Base-by-base conservation (phyloP, 164 flowering plant species). In the Akebia trifoliata region DNA sequence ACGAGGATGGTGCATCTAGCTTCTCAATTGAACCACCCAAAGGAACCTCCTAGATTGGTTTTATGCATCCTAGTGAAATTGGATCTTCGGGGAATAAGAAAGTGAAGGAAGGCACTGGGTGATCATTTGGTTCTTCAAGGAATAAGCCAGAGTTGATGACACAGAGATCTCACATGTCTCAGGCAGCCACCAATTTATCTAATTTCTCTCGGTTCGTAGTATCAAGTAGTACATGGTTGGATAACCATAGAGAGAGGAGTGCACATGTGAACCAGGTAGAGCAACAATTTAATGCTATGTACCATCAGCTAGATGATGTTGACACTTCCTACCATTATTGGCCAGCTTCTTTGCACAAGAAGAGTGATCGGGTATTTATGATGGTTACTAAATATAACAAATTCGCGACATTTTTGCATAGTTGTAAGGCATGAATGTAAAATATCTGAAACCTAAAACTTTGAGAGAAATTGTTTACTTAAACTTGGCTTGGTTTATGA, bases 171-270 rank as follows among this genome's bases (percentile, higher is more conserved):
- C 66, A 47, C 36, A 51, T 44, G 51, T 68, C 77, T 21, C 72
- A 62, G 20, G 80, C 69, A 22, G 74, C 72, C 5, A 39, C 65
- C 0, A 64, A 76, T 17, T 42, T 78, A 30, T 75, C 88, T 35
- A 71, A 72, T 63, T 75, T 75, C 54, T 79, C 87, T 37, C 76
- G 69, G 57, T 81, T 83, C 15, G 78, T 76, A 37, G 81, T 74
- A 25, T 69, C 62, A 51, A 76, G 78, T 61, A 82, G 72, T 63
- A 76, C 80, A 45, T 59, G 60, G 34, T 63, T 67, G 18, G 82
- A 78, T 35, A 53, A 59, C 28, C 48, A 39, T 28, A 61, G 72
- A 36, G 85, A 76, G n/a, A n/a, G n/a, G 24, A 61, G 69, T 50
- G 28, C 51, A 22, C 65, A n/a, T n/a, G n/a, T n/a, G n/a, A n/a